phyloP scores from a whole-genome alignment of 2,329 filamentous ascomycete genomes.

The Botrytis fabae region DNA sequence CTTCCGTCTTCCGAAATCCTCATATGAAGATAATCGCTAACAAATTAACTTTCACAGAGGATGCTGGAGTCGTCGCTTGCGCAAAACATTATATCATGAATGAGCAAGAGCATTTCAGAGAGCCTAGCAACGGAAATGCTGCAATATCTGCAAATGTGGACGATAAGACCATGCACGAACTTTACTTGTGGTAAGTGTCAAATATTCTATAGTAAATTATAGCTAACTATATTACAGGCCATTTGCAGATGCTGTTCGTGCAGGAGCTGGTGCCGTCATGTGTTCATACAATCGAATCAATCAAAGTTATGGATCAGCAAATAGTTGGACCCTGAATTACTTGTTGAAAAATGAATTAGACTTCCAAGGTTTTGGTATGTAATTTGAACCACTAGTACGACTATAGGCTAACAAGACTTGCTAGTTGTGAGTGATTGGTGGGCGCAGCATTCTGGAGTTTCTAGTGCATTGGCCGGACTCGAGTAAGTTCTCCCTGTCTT shows the following conservation, averaged over 20 bases:
- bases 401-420: constrained; percentile 20
- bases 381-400: background rate
- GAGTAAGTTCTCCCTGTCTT: constrained; percentile 40
- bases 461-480: constrained; percentile 70
- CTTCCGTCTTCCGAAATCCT: background rate
- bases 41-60: constrained; percentile 48
- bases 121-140: constrained; percentile 40
- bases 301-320: constrained; percentile 77
- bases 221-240: constrained; percentile 42
- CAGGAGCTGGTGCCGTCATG: constrained; percentile 80
- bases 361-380: constrained; percentile 67
- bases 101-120: constrained; percentile 62
- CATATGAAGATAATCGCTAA: background rate
- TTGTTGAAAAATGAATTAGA: constrained; percentile 78
- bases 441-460: constrained; percentile 69
- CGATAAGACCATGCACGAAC: constrained; percentile 61
- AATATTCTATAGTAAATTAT: too few relatives aligned
- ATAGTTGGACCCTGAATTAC: constrained; percentile 72
- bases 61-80: constrained; percentile 77
- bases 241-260: constrained; percentile 59
- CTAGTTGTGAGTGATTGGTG: constrained; percentile 74
- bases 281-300: constrained; percentile 67
- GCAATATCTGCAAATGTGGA: constrained; percentile 67
- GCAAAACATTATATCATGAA: constrained; percentile 71
- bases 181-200: constrained; percentile 53